Evolutionary conservation across 2,329 filamentous ascomycete species (phyloP), one percentile per base, ranked within the genome.

Genomic region (Cladosporium halotolerans): DNA sequence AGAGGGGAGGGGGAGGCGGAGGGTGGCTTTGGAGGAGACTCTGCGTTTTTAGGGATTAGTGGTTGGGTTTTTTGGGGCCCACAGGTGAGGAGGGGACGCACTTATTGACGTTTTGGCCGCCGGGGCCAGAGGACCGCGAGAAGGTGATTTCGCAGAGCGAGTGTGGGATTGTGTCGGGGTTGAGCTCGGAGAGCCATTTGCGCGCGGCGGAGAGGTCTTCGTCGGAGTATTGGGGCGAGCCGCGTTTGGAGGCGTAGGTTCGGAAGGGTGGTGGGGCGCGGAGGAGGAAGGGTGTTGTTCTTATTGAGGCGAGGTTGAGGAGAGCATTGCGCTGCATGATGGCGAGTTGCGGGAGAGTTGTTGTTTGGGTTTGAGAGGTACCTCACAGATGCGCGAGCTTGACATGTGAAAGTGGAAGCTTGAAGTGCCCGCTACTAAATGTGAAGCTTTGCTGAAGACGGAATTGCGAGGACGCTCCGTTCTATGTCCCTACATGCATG

Each of bases 91-190:
- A 16, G 10, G 18, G 47, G 50, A 64, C 73, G 59, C 68, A 85
- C 82, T 85, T 85, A 70, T 85, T 85, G 53, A 85, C 82, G 70
- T 85, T 85, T 66, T 85, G 82, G 9, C 82, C 82, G 47, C 82
- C 82, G 14, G 82, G 82, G 3, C 82, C 82, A 49, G 81, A 82
- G 2, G 82, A 83, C 54, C 82, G 75, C 64, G 80, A 83, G 66
- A 83, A 85, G 45, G 75, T 80, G 58, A 85, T 65, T 56, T 82
- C 76, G 62, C 79, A 76, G 54, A 84, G 73, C 58, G 72, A 72
- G 53, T 73, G 75, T 23, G 82, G 79, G 53, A 84, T 78, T 11
- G 77, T 75, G 11, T 78, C 73, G 52, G 75, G 66, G 65, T 77
- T 71, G 58, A 83, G 74, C 42, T 70, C 69, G 41, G 72, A 70